These are phyloP conservation scores for Meira nashicola DNA, from an alignment of 1,284 basidiomycete species.

Conservation along the genomic window DNA sequence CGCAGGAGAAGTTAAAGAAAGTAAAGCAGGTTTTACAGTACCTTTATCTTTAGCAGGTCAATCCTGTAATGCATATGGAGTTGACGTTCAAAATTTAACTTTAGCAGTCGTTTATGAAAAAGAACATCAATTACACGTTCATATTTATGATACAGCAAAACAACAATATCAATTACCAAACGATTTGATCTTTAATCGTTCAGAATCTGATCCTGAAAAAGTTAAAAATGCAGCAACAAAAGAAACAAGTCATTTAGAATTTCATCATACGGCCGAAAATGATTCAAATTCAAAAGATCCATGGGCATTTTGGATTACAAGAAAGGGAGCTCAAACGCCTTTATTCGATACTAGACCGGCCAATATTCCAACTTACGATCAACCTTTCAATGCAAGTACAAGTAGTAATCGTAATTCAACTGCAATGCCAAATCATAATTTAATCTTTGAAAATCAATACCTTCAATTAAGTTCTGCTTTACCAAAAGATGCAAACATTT, in stretches of 20 bases:
- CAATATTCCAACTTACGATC: constrained; percentile 34
- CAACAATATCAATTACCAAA: constrained; percentile 65
- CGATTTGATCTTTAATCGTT: constrained; percentile 64
- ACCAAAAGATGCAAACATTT: constrained; percentile 62
- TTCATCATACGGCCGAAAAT: constrained; percentile 59
- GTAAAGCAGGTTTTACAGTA: constrained; percentile 59
- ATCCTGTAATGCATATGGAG: constrained; percentile 66
- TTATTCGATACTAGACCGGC: constrained; percentile 67
- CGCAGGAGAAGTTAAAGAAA: constrained; percentile 19
- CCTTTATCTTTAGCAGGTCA: constrained; percentile 61
- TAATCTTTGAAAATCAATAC: constrained; percentile 68
- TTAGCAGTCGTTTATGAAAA: constrained; percentile 64
- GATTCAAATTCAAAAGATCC: constrained; percentile 54
- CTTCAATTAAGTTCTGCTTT: constrained; percentile 57
- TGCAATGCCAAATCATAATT: constrained; percentile 34
- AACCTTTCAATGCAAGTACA: constrained; percentile 21
- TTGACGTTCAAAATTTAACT: constrained; percentile 63
- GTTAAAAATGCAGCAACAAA: constrained; percentile 20
- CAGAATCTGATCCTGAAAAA: constrained; percentile 46
- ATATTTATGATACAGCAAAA: constrained; percentile 63
- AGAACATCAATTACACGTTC: constrained; percentile 61
- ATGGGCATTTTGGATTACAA: constrained; percentile 72
- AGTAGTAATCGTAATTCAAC: constrained; percentile 31
- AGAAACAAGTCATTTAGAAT: constrained; percentile 54
- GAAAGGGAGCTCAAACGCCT: constrained; percentile 57